These are phyloP conservation scores for Plantago coronopus DNA, from an alignment of 305 asterid species.

Conservation along the genomic window DNA sequence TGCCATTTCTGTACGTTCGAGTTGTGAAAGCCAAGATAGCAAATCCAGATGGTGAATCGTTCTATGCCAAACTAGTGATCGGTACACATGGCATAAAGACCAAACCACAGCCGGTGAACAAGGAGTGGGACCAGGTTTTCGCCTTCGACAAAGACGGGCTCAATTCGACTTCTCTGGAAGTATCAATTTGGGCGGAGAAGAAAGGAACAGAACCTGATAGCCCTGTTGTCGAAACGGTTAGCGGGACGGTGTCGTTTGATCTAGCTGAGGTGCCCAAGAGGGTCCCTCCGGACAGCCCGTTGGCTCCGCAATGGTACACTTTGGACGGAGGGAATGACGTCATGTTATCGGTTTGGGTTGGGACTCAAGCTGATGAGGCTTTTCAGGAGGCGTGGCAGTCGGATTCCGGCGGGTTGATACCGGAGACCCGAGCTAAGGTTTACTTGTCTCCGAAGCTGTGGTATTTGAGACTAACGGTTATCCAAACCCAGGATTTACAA, in stretches of 20 bases:
- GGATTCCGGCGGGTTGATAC: conserved; percentile 86
- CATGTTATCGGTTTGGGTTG: conserved; percentile 88
- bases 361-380: conserved; percentile 87
- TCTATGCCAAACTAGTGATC: conserved; percentile 64
- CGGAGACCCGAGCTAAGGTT: conserved; percentile 92
- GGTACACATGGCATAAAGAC: conserved; percentile 72
- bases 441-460: conserved; percentile 93
- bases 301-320: conserved; percentile 97
- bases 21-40: conserved; percentile 61
- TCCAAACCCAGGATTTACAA: conserved; percentile 92
- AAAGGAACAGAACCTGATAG: conserved; percentile 37
- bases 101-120: conserved; percentile 41
- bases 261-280: conserved; percentile 78
- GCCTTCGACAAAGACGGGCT: conserved; percentile 82
- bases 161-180: conserved; percentile 68
- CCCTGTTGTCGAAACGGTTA: conserved; percentile 17
- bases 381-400: conserved; percentile 98
- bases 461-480: conserved; percentile 91
- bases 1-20: conserved; percentile 76
- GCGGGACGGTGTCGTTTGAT: conserved; percentile 78
- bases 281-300: conserved; percentile 86
- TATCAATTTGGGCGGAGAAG: conserved; percentile 48
- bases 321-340: conserved; percentile 71
- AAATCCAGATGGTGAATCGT: conserved; percentile 40
- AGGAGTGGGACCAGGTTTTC: conserved; percentile 86